A percentile compares a stretch with the other conserved stretches of the same genome.
phyloP scores from a whole-genome alignment of 1,284 basidiomycete genomes.

The Paramarasmius palmivorus region DNA sequence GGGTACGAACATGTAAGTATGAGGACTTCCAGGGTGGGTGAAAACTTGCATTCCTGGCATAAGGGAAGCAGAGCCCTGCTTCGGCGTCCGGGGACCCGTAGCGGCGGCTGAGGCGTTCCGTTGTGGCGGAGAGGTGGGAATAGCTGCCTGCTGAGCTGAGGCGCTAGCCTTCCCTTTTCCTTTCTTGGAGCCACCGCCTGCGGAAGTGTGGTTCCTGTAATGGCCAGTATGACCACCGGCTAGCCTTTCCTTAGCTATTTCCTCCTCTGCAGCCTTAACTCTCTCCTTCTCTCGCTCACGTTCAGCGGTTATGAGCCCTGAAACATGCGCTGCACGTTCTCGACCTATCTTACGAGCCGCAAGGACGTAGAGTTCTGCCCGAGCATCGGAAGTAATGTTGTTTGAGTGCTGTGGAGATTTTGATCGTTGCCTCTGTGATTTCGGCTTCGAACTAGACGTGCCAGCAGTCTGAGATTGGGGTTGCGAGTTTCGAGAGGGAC shows the following conservation, averaged over 20 bases:
- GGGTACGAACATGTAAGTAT: constrained; percentile 1
- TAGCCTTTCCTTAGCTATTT: constrained; percentile 30
- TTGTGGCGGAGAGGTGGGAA: not conserved
- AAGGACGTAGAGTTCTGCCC: constrained; percentile 57
- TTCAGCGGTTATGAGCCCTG: constrained; percentile 36
- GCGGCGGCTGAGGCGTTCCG: not conserved
- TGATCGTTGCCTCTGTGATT: constrained; percentile 3
- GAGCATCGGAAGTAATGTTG: constrained; percentile 51
- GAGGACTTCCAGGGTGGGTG: not conserved
- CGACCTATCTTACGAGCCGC: constrained; percentile 59
- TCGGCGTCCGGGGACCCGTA: constrained; percentile 27
- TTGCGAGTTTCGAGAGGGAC: not conserved
- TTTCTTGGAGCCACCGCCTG: not conserved
- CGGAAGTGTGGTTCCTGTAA: constrained; percentile 1
- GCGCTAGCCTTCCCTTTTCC: not conserved
- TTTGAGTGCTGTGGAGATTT: constrained; percentile 16
- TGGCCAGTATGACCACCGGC: constrained; percentile 1
- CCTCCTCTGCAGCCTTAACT: constrained; percentile 20
- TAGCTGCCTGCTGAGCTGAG: not conserved
- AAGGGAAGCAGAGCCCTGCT: constrained; percentile 13
- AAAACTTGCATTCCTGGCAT: not conserved
- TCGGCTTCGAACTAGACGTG: constrained; percentile 13
- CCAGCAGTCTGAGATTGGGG: constrained; percentile 1
- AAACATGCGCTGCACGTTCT: constrained; percentile 46
- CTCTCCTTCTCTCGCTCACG: constrained; percentile 34